A percentile compares a stretch with the other conserved stretches of the same genome.
Conservation (phyloP, 805 yeast genomes). For the Brettanomyces nanus region DNA sequence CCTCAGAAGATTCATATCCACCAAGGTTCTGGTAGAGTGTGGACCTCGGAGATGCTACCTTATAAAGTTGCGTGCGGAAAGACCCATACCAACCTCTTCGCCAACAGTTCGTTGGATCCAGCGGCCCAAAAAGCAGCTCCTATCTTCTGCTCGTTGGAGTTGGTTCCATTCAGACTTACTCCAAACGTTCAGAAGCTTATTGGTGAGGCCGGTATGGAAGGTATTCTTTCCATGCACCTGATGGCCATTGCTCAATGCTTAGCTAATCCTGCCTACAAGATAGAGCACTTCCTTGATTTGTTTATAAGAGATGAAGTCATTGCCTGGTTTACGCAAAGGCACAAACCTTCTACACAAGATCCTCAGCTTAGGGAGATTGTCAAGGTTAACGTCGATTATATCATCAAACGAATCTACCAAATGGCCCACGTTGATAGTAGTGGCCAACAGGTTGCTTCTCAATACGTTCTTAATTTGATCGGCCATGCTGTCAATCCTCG, state of each 20-base stretch:
- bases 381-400: conserved; percentile 75
- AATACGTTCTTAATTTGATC: conserved; percentile 80
- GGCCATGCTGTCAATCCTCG: conserved; percentile 94
- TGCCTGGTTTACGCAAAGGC: conserved; percentile 88
- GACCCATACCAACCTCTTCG: conserved; percentile 31
- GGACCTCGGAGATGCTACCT: conserved; percentile 95
- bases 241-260: conserved; percentile 82
- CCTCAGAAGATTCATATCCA: conserved; percentile 90
- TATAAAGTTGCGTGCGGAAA: conserved; percentile 58
- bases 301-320: conserved; percentile 94
- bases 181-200: conserved; percentile 91
- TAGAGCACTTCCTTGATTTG: conserved; percentile 85
- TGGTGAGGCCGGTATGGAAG: conserved; percentile 92
- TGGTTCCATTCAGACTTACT: conserved; percentile 93
- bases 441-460: conserved; percentile 78
- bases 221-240: conserved; percentile 76
- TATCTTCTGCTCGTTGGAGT: conserved; percentile 80
- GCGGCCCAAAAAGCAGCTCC: conserved; percentile 60
- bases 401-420: conserved; percentile 69
- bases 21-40: conserved; percentile 74
- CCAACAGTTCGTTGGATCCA: conserved; percentile 38
- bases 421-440: conserved; percentile 42
- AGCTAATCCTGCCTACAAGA: conserved; percentile 84
- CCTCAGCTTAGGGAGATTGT: conserved; percentile 82
- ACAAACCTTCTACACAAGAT: conserved; percentile 66